Conservation (phyloP, 805 yeast genomes). For the Candida bentonensis region DNA sequence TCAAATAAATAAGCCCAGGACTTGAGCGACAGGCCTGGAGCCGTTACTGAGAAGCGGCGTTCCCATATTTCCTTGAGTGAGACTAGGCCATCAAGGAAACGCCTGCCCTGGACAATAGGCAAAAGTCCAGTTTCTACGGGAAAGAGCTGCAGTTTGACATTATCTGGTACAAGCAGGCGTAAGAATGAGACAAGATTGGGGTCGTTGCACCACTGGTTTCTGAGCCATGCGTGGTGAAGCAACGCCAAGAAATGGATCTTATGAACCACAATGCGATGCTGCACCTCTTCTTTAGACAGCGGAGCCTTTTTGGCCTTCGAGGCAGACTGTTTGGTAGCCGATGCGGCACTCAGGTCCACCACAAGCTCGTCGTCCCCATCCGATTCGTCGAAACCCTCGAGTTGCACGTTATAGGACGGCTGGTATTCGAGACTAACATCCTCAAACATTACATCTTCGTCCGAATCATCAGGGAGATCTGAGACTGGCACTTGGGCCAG, state of each 20-base stretch:
- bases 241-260: conserved; percentile 41
- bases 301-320: neutral
- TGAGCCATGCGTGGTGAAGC: conserved; percentile 49
- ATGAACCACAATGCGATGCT: conserved; percentile 40
- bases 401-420: neutral
- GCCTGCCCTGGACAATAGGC: conserved; percentile 41
- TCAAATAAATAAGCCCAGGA: conserved; percentile 34
- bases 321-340: conserved; percentile 1
- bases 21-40: conserved; percentile 26
- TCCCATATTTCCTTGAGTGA: conserved; percentile 53
- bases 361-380: neutral
- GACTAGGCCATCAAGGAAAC: conserved; percentile 64
- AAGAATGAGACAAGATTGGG: conserved; percentile 27
- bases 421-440: conserved; percentile 2
- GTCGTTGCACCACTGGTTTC: conserved; percentile 67
- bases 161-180: conserved; percentile 33
- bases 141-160: conserved; percentile 32
- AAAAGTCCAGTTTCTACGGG: conserved; percentile 28
- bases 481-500: too few relatives aligned
- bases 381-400: neutral
- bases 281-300: conserved; percentile 36
- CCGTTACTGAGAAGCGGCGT: conserved; percentile 34
- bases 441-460: conserved; percentile 12
- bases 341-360: conserved; percentile 5
- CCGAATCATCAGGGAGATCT: conserved; percentile 16